These are phyloP conservation scores for Nyssa sinensis DNA, from an alignment of 148 eudicot genomes.

Conservation along the genomic window DNA sequence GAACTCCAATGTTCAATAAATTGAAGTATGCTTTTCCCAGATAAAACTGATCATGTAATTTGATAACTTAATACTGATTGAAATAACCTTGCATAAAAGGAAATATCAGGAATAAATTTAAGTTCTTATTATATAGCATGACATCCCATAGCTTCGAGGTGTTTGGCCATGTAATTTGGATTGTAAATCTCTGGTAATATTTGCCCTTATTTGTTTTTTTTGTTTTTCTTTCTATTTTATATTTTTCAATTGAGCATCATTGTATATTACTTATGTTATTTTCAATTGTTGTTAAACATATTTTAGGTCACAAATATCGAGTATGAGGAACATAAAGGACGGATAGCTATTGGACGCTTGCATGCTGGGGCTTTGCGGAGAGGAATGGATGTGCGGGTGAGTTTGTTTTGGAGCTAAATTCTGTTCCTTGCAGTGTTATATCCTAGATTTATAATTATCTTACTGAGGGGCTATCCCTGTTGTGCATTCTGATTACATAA, in stretches of 20 bases:
- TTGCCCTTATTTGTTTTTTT: too few relatives aligned
- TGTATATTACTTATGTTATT: not conserved
- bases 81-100: too few relatives aligned
- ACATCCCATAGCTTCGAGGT: not conserved
- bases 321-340: slow-evolving; percentile 95
- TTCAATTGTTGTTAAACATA: slow-evolving; percentile 7
- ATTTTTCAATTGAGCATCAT: slow-evolving; percentile 1
- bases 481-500: not conserved
- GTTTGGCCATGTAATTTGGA: not conserved
- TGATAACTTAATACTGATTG: not conserved
- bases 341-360: slow-evolving; percentile 90
- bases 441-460: not conserved
- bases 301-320: slow-evolving; percentile 80
- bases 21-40: not conserved
- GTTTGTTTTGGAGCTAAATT: slow-evolving; percentile 4
- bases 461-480: not conserved
- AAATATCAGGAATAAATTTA: not conserved
- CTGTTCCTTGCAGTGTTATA: too few relatives aligned
- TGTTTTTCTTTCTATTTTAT: not conserved
- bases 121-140: not conserved
- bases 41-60: not conserved
- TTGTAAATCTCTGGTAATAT: not conserved
- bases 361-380: slow-evolving; percentile 84
- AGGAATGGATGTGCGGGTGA: slow-evolving; percentile 90
- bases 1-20: not conserved